Conservation (phyloP, 805 yeast genomes). For the Starmerella geochares region DNA sequence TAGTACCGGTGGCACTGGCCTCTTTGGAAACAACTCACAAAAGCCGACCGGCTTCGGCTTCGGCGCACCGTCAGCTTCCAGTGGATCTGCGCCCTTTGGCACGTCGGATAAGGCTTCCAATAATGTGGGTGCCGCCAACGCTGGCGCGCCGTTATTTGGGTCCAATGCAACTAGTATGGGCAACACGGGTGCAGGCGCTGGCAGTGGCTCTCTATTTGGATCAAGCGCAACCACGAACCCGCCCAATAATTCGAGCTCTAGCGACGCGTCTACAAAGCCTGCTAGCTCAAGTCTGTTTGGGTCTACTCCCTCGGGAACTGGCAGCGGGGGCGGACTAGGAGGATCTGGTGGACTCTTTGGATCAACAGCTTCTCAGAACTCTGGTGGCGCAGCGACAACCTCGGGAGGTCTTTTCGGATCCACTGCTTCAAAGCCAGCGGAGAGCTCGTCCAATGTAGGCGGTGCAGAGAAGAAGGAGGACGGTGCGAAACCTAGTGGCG, state of each 20-base stretch:
- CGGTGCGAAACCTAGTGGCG: slow-evolving; percentile 17
- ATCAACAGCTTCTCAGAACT: not conserved
- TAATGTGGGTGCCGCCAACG: slow-evolving; percentile 13
- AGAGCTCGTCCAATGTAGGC: not conserved
- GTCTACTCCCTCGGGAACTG: not conserved
- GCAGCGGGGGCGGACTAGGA: no score
- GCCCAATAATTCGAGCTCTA: not conserved
- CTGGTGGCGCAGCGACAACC: slow-evolving; percentile 7
- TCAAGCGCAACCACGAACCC: not conserved
- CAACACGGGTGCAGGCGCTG: slow-evolving; percentile 7
- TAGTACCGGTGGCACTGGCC: slow-evolving; percentile 9
- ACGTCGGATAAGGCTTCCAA: not conserved
- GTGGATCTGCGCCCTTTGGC: not conserved
- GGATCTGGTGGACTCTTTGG: slow-evolving; percentile 4
- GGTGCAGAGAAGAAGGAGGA: slow-evolving; percentile 8
- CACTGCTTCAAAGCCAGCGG: not conserved
- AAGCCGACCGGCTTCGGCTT: not conserved
- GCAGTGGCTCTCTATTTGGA: slow-evolving; percentile 10
- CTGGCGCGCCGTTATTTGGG: slow-evolving; percentile 8
- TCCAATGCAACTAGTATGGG: not conserved
- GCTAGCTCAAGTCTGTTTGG: slow-evolving; percentile 5
- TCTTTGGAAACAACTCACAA: slow-evolving; percentile 9
- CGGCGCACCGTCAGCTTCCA: slow-evolving; percentile 3
- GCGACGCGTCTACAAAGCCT: not conserved
- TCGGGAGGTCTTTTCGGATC: slow-evolving; percentile 19